Evolutionary conservation across 1,139 yeast species (phyloP), one percentile per base, ranked within the genome.

Genomic region (Kodamaea sp.): DNA sequence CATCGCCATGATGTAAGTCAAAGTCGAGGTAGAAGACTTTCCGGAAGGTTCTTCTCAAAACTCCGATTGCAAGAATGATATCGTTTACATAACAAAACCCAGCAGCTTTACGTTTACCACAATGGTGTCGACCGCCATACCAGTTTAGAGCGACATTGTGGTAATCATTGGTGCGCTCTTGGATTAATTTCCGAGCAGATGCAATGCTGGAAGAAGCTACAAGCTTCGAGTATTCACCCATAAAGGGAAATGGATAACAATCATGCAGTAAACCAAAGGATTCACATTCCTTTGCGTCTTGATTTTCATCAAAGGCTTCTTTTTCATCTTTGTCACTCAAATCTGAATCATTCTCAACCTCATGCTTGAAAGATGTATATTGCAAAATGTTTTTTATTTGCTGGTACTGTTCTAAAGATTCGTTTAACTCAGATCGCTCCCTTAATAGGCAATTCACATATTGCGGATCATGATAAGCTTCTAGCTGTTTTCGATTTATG

Each of bases 111-210:
- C 70, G 53, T 47, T 73, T 74, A 30, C 61, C 64, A 6, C 83
- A 81, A 57, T 84, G 95, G 52, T 84, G 94, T 36, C 94, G 58
- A 1, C 95, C 95, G 2, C 94, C 95, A 50, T 78, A 78, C 90
- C 90, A 84, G 52, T 83, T 83, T 33, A 84, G 67, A 0, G 74
- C 81, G 2, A 81, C 62, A 5, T 59, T 51, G 32, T 57, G 60
- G 22, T 41, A 8, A 2, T 28, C 29, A 8, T 34, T 28, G 28
- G 36, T 24, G 37, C 45, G 31, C 35, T 38, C 41, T 9, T 38
- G 35, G 2, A 55, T 42, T 5, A 68, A 54, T 37, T 54, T 61
- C 10, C 60, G 62, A 1, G 80, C 80, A 23, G 82, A 66, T 10
- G 70, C 56, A 8, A 84, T 48, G 2, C 86, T 75, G 0, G 88